Conservation (phyloP, 164 flowering plant genomes). For the Amborella trichopoda region DNA sequence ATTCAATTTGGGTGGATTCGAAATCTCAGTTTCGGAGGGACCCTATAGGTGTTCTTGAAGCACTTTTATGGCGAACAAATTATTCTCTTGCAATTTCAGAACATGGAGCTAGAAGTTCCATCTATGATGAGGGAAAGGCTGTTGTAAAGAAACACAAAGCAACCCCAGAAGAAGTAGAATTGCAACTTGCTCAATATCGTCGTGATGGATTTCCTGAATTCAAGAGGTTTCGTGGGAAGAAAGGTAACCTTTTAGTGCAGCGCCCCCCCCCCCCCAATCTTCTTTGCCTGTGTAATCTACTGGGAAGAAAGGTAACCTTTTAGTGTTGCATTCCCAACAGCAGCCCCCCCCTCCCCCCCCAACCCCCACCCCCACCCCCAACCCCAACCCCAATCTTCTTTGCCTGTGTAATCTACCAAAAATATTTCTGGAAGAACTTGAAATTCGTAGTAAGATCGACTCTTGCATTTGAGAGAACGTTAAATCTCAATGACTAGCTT, state of each 20-base stretch:
- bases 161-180: conserved; percentile 85
- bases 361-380: too few relatives aligned
- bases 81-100: conserved; percentile 84
- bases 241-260: conserved; percentile 60
- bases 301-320: too few relatives aligned
- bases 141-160: conserved; percentile 91
- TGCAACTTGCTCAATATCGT: conserved; percentile 68
- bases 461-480: too few relatives aligned
- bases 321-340: too few relatives aligned
- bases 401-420: too few relatives aligned
- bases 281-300: too few relatives aligned
- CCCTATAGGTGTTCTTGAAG: conserved; percentile 86
- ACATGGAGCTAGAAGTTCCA: conserved; percentile 94
- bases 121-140: conserved; percentile 91
- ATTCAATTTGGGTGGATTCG: conserved; percentile 95
- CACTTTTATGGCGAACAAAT: conserved; percentile 87
- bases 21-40: conserved; percentile 94
- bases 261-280: too few relatives aligned
- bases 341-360: too few relatives aligned
- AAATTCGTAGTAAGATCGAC: too few relatives aligned
- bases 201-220: conserved; percentile 78
- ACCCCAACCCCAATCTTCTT: too few relatives aligned
- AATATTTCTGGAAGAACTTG: too few relatives aligned
- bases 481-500: too few relatives aligned
- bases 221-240: conserved; percentile 82